Evolutionary conservation across 768 basidiomycete species (phyloP), one percentile per base, ranked within the genome.

Genomic region (Collybiopsis confluens): DNA sequence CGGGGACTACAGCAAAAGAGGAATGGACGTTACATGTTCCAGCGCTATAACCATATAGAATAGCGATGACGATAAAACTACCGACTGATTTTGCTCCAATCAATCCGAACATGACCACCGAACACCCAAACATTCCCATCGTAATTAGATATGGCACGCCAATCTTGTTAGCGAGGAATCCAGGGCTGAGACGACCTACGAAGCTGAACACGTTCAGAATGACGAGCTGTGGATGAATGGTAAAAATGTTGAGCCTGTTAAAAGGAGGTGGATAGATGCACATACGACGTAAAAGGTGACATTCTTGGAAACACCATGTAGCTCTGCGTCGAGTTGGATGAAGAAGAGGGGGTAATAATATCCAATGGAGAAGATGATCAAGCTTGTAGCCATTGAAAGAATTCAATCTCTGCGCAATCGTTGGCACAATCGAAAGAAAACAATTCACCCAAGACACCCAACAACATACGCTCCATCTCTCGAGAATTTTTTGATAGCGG

Each of bases 271-370:
- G 30, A 33, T n/a, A n/a, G 30, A 33, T 33, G 2, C 44, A 62
- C 62, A 28, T 23, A 72, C 74, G 13, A 72, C 67, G 48, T 74
- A 73, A 46, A 75, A 73, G 3, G 71, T 64, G 15, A 76, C 64
- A 4, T 54, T 64, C 6, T 59, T 35, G 21, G 61, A 55, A 41
- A 67, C 59, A 2, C 66, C 63, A 46, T 71, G 70, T 20, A 52
- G 26, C 27, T 63, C 46, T 1, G 72, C 62, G 57, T 68, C 68
- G 13, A 74, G 57, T 52, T 75, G 74, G 4, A 73, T 54, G 52
- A 68, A 75, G 57, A 74, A 74, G 7, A 71, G 51, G 0, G 70
- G 70, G n/a, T 56, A 67, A 40, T 61, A 70, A 43, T 65, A 61
- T 8, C 61, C 66, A 7, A 48, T 45, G 6, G 54, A 50, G 30